A percentile compares a stretch with the other conserved stretches of the same genome.
Conservation (phyloP, 2,329 filamentous ascomycete species). For the Huntiella abstrusa region DNA sequence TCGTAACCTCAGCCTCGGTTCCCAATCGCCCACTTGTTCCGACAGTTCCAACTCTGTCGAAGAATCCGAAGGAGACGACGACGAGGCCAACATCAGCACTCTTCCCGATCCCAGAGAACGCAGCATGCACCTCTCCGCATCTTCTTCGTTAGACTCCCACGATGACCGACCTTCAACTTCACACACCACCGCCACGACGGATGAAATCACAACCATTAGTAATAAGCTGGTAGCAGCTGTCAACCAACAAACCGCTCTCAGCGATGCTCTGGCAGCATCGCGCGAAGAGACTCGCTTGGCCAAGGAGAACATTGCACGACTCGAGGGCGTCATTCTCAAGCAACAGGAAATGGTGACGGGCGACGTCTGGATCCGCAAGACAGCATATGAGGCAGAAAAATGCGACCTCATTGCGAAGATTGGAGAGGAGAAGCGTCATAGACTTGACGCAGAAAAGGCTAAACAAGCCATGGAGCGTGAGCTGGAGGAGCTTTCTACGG, state of each 20-base stretch:
- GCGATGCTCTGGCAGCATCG: conserved; percentile 69
- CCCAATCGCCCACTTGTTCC: not conserved
- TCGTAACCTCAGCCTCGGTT: not conserved
- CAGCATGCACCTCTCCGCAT: conserved; percentile 23
- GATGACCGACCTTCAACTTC: not conserved
- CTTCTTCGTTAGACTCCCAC: conserved; percentile 13
- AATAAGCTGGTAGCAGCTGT: conserved; percentile 95
- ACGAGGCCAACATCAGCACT: conserved; percentile 47
- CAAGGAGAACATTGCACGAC: conserved; percentile 42
- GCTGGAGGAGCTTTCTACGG: conserved; percentile 73
- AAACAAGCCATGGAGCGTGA: conserved; percentile 86
- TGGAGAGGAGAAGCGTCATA: conserved; percentile 45
- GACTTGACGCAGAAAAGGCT: conserved; percentile 50
- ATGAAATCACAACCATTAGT: conserved; percentile 75
- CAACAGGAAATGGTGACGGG: conserved; percentile 54
- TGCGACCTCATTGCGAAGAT: conserved; percentile 36
- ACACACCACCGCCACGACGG: conserved; percentile 18
- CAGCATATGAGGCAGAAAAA: conserved; percentile 56
- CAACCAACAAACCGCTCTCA: conserved; percentile 82
- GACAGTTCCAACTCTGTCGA: conserved; percentile 2
- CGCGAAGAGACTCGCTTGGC: conserved; percentile 67
- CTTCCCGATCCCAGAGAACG: conserved; percentile 44
- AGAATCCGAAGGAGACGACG: conserved; percentile 17
- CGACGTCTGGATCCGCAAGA: conserved; percentile 58
- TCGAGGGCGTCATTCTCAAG: conserved; percentile 48